These are phyloP conservation scores for Biscogniauxia sp. DNA, from an alignment of 2,329 filamentous ascomycete species.

Conservation along the genomic window DNA sequence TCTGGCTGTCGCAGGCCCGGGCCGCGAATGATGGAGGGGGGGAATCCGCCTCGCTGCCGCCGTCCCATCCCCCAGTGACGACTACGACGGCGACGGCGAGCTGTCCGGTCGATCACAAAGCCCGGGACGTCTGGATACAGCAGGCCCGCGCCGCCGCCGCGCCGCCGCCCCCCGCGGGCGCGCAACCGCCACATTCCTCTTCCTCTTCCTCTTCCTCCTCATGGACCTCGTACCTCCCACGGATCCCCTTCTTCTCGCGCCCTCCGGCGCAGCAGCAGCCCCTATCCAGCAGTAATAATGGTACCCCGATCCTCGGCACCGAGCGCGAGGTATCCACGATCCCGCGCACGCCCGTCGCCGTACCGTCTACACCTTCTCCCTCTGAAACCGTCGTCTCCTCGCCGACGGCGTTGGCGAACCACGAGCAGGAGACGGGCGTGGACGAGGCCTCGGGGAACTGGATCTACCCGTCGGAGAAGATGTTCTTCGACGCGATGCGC, in stretches of 20 bases:
- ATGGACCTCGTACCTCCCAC: constrained; percentile 44
- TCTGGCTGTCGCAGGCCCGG: constrained; percentile 74
- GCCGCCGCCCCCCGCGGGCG: constrained; percentile 6
- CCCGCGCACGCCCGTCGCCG: constrained; percentile 55
- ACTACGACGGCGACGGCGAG: constrained; percentile 27
- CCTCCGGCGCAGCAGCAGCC: constrained; percentile 15
- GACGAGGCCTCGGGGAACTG: constrained; percentile 76
- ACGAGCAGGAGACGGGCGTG: constrained; percentile 73
- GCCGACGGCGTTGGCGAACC: constrained; percentile 53
- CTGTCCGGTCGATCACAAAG: constrained; percentile 69
- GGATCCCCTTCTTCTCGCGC: constrained; percentile 40
- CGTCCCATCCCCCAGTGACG: constrained; percentile 24
- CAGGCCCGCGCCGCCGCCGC: constrained; percentile 24
- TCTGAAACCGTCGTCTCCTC: constrained; percentile 28
- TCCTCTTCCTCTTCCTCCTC: constrained; percentile 35
- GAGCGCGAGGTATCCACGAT: constrained; percentile 78
- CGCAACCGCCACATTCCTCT: neutral
- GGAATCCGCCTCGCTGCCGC: constrained; percentile 22
- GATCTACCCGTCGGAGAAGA: constrained; percentile 94
- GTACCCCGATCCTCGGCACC: constrained; percentile 48
- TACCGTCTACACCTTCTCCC: constrained; percentile 33
- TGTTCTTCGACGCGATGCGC: constrained; percentile 97
- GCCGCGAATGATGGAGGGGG: constrained; percentile 42
- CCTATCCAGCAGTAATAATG: no score
- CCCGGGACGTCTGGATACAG: constrained; percentile 64